Base-by-base conservation (phyloP, 208 protist species). In the Leishmania tarentolae region DNA sequence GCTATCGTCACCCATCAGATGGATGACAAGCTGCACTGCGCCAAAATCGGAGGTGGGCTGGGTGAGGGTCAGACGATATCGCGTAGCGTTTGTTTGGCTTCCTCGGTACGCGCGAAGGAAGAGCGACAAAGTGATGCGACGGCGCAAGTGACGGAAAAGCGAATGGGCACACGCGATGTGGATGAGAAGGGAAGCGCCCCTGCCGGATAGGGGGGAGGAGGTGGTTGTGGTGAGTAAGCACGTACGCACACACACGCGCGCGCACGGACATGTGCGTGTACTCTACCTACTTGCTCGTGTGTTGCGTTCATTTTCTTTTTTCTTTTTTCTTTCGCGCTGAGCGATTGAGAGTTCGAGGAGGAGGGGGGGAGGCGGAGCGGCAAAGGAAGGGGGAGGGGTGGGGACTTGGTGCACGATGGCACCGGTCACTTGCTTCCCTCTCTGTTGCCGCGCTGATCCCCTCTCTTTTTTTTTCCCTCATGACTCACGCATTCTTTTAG, bases 201-300 rank as follows among this genome's bases (percentile, higher is more conserved):
- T 37, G 70, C 70, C 47, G 53, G 83, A 86, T 86, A 86, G 79
- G 68, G 75, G 83, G 79, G 28, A 28, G 24, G 52, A 79, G 78
- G 79, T 21, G 50, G 50, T 21, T 9, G 50, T 21, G 50, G 50
- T 53, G 50, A 53, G 63, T 78, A 83, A 78, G 79, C 72, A 69
- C 61, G 57, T 50, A 50, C 50, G 24, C 35, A 66, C 24, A 76
- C 71, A 59, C 31, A 61, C 71, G 5, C 42, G 31, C 70, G 56
- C 35, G 37, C 72, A 31, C 46, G 28, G 17, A 17, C 13, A 59
- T 13, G 8, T 76, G 52, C 35, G 44, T 72, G 19, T n/a, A 65
- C 46, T 46, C 8, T 28, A 37, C 11, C 42, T 73, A n/a, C 69
- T 73, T 50, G 50, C 72, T 42, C 50, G 53, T 76, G 50, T 76